Percentiles rank a stretch among this genome's conserved stretches.
Evolutionary conservation across 2,329 filamentous ascomycete species (phyloP).

Genomic region (Waltergamsia citrina): DNA sequence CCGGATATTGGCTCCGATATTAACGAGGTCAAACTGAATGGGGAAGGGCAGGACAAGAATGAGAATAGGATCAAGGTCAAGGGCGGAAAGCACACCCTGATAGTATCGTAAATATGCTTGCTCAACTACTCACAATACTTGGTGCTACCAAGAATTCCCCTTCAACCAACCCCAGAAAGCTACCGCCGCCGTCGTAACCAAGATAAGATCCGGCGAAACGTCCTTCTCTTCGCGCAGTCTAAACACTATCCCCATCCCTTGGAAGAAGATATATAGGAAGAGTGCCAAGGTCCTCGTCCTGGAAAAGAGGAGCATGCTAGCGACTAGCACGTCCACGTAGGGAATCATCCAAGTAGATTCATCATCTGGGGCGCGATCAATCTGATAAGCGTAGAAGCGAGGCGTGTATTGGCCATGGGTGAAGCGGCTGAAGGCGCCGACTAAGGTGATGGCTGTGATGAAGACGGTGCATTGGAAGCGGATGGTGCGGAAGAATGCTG

Average conservation of each 20-base stretch:
- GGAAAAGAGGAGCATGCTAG: slow-evolving; percentile 4
- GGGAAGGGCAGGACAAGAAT: neutral
- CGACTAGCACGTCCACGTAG: slow-evolving; percentile 8
- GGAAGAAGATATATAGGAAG: slow-evolving; percentile 6
- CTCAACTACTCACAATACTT: neutral
- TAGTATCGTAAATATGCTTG: neutral
- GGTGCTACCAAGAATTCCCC: neutral
- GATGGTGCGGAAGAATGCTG: too few relatives aligned
- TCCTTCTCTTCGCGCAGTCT: too few relatives aligned
- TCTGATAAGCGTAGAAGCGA: slow-evolving; percentile 12
- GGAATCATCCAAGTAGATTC: slow-evolving; percentile 9
- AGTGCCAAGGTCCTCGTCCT: slow-evolving; percentile 4
- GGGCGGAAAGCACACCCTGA: neutral
- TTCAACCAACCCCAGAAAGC: neutral
- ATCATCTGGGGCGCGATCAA: slow-evolving; percentile 11
- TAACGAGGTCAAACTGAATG: neutral
- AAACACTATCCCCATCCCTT: slow-evolving; percentile 7
- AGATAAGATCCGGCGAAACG: too few relatives aligned
- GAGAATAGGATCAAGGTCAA: neutral
- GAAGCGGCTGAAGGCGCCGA: slow-evolving; percentile 11
- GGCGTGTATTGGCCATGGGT: slow-evolving; percentile 12
- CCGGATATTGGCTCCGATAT: neutral
- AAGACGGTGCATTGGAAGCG: neutral
- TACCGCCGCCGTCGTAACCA: too few relatives aligned
- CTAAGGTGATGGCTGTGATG: slow-evolving; percentile 6